These are phyloP conservation scores for Ceriops zippeliana DNA, from an alignment of 345 rosid genomes.

Conservation along the genomic window DNA sequence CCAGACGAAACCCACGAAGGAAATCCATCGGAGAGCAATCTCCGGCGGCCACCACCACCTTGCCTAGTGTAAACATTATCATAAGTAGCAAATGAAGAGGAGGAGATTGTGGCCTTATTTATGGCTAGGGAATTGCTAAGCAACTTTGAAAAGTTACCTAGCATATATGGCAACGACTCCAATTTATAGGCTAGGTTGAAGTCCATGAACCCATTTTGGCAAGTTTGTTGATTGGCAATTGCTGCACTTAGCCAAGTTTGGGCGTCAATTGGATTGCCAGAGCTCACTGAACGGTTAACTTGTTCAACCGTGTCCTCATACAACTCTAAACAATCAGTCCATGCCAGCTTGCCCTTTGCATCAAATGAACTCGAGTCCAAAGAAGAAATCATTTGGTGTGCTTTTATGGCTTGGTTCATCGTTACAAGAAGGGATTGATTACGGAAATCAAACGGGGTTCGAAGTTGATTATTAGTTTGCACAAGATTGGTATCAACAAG, in stretches of 20 bases:
- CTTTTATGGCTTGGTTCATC: conserved; percentile 46
- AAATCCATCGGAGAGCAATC: conserved; percentile 37
- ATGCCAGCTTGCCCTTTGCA: conserved; percentile 48
- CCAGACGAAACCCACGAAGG: conserved; percentile 64
- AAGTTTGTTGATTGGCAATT: conserved; percentile 62
- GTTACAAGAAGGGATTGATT: conserved; percentile 47
- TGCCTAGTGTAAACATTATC: not conserved
- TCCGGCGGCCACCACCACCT: conserved; percentile 31
- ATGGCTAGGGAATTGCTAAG: conserved; percentile 72
- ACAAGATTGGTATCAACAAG: conserved; percentile 7
- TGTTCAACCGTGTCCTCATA: conserved; percentile 49
- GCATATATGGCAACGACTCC: conserved; percentile 33
- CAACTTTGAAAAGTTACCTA: conserved; percentile 54
- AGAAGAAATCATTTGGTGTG: conserved; percentile 40
- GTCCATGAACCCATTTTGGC: conserved; percentile 67
- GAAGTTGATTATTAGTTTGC: conserved; percentile 6
- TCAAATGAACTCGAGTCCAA: conserved; percentile 41
- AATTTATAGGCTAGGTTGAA: conserved; percentile 38
- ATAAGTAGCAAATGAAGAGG: conserved; percentile 14
- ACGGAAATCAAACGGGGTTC: conserved; percentile 29
- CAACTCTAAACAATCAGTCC: conserved; percentile 62
- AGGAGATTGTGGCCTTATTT: conserved; percentile 31
- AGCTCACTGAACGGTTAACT: conserved; percentile 51
- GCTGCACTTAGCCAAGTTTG: conserved; percentile 81
- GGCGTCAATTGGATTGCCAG: conserved; percentile 40